A percentile compares a stretch with the other conserved stretches of the same genome.
These are phyloP conservation scores for Willaertia magna DNA, from an alignment of 208 protist species.

Conservation along the genomic window DNA sequence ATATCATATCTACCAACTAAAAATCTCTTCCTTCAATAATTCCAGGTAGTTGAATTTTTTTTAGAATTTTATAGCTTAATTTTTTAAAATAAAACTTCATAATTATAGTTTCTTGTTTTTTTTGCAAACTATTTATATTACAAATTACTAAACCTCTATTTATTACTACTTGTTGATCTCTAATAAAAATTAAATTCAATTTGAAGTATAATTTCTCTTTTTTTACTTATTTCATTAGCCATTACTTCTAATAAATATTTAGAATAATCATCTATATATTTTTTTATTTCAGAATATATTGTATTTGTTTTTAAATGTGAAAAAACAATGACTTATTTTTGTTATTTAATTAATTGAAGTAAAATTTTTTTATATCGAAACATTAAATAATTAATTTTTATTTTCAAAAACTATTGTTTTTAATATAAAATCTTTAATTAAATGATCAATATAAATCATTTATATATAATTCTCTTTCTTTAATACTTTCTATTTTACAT, in stretches of 20 bases:
- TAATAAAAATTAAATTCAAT: constrained; percentile 50
- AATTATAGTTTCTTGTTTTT: constrained; percentile 38
- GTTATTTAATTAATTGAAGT: neutral
- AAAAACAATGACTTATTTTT: neutral
- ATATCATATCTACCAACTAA: constrained; percentile 36
- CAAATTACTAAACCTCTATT: constrained; percentile 42
- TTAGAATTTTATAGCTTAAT: constrained; percentile 46
- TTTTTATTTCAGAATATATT: neutral
- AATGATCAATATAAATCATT: neutral
- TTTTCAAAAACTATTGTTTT: neutral
- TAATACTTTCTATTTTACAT: neutral
- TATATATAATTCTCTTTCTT: neutral
- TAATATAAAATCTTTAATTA: neutral
- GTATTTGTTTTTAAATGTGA: neutral
- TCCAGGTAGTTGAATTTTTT: constrained; percentile 36
- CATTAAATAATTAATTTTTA: neutral
- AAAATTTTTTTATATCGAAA: neutral
- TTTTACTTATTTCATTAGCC: too few species aligned
- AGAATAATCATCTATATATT: neutral
- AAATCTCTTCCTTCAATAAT: constrained; percentile 65
- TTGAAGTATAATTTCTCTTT: too few species aligned
- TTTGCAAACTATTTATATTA: constrained; percentile 33
- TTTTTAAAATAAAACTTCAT: constrained; percentile 48
- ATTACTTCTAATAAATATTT: too few species aligned
- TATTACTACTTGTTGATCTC: constrained; percentile 64